Conservation (phyloP, 2,329 filamentous ascomycete species). For the Trichoderma oligosporum region DNA sequence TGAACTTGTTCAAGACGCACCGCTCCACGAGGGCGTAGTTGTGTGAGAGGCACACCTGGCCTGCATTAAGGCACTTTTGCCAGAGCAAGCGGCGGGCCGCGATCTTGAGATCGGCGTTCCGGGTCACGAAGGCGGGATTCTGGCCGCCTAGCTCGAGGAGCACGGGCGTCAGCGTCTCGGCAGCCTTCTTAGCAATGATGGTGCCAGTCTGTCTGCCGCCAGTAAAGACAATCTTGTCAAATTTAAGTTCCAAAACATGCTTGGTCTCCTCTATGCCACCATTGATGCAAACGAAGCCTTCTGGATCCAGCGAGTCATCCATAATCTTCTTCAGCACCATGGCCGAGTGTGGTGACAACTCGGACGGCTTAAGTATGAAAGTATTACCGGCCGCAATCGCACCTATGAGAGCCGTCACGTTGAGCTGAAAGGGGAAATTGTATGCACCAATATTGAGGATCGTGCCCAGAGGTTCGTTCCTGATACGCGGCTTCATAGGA, state of each 20-base stretch:
- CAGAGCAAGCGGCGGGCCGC: slow-evolving; percentile 83
- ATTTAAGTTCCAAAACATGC: slow-evolving; percentile 79
- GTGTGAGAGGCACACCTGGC: slow-evolving; percentile 88
- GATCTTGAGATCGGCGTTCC: slow-evolving; percentile 71
- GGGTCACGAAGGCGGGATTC: slow-evolving; percentile 90
- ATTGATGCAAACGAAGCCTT: slow-evolving; percentile 74
- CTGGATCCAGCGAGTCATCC: slow-evolving; percentile 69
- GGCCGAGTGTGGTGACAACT: slow-evolving; percentile 71
- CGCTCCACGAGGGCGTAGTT: slow-evolving; percentile 88
- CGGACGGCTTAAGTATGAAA: slow-evolving; percentile 84
- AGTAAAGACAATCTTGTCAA: slow-evolving; percentile 98
- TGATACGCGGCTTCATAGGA: slow-evolving; percentile 68
- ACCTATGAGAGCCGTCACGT: slow-evolving; percentile 74
- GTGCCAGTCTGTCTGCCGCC: slow-evolving; percentile 74
- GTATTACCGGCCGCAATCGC: slow-evolving; percentile 92
- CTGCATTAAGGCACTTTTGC: slow-evolving; percentile 82
- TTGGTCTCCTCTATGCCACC: slow-evolving; percentile 78
- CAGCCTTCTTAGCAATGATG: slow-evolving; percentile 86
- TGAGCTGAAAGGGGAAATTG: slow-evolving; percentile 88
- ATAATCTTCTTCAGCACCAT: slow-evolving; percentile 77
- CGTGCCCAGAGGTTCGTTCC: slow-evolving; percentile 82
- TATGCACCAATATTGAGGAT: slow-evolving; percentile 86
- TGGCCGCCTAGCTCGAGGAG: slow-evolving; percentile 84
- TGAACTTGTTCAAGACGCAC: slow-evolving; percentile 65
- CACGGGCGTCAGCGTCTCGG: slow-evolving; percentile 81